Base-by-base conservation (phyloP, 768 basidiomycete species). In the Podaxis sp. region DNA sequence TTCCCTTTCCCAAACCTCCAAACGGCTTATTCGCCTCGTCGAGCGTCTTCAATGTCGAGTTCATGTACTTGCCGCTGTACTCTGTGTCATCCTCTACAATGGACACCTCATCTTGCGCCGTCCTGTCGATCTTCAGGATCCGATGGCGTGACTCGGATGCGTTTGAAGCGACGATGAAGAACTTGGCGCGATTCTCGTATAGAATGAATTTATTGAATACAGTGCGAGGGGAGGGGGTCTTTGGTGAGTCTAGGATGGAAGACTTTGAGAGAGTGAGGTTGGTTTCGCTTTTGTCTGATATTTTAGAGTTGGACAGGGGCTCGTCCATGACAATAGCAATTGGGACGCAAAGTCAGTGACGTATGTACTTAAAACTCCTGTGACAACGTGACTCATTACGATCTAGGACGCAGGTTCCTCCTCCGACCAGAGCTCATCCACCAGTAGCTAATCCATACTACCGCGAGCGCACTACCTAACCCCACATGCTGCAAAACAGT, bases 111-210 rank as follows among this genome's bases (percentile, higher is more conserved):
- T 86, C 85, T 60, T 88, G 88, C 0, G 85, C 82, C 1, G 91
- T 94, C 43, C 96, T 81, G 74, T 99, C 95, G 57, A 99, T 88
- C 79, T 95, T 97, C 70, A 98, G 84, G 60, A 99, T 93, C 19
- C 92, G 85, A 70, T 97, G 95, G 1, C 91, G 84, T 0, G 93
- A 90, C 63, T 93, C 93, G 17, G 91, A 86, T 0, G 93, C 85
- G 75, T 94, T 94, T 46, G 92, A 95, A 2, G 92, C 95, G 64
- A 98, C 87, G 57, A 99, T 85, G 77, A 88, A 98, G 81, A 96
- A 94, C 17, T 93, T 89, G 24, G 89, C 82, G 60, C 88, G 86
- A 68, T 94, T 98, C 77, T 99, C 96, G 73, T 97, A 98, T 2
- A 98, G 77, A 36, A 94, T 89, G 77, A 93, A 95, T 71, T 93